Percentiles rank a stretch among this genome's conserved stretches.
These are phyloP conservation scores for Coniochaeta sp. DNA, from an alignment of 2,329 filamentous ascomycete species.

Conservation along the genomic window DNA sequence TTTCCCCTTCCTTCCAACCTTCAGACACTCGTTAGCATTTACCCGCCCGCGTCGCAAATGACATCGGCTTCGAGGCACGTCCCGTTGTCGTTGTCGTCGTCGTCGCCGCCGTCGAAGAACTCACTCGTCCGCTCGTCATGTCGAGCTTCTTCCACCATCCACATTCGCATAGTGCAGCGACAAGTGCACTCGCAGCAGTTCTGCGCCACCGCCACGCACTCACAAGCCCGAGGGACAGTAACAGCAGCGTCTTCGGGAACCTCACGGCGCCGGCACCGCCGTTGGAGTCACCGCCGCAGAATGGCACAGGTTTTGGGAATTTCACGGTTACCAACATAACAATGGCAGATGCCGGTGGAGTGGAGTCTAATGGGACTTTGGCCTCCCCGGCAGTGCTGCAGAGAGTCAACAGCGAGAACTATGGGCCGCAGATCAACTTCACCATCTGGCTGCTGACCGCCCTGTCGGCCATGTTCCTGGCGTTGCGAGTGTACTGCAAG, in stretches of 20 bases:
- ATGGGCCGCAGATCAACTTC: slow-evolving; percentile 1
- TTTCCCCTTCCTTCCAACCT: background rate
- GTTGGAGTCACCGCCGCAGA: background rate
- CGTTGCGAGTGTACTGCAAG: slow-evolving; percentile 17
- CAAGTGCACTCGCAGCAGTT: background rate
- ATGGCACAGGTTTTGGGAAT: background rate
- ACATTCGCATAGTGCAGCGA: background rate
- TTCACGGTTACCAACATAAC: background rate
- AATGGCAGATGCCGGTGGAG: background rate
- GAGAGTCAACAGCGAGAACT: background rate
- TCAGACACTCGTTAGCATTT: background rate
- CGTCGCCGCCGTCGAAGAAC: background rate
- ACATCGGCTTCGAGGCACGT: background rate
- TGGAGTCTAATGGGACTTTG: background rate
- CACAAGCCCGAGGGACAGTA: background rate
- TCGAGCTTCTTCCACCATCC: background rate
- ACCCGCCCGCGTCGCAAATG: background rate
- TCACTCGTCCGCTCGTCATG: background rate
- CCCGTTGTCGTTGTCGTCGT: background rate
- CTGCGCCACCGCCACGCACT: background rate
- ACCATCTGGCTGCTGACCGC: slow-evolving; percentile 1
- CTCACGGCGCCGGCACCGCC: background rate
- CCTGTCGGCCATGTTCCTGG: slow-evolving; percentile 7
- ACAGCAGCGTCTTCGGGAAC: background rate
- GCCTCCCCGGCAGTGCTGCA: background rate